Evolutionary conservation across 768 basidiomycete species (phyloP).

Genomic region (Pleurotus djamor): DNA sequence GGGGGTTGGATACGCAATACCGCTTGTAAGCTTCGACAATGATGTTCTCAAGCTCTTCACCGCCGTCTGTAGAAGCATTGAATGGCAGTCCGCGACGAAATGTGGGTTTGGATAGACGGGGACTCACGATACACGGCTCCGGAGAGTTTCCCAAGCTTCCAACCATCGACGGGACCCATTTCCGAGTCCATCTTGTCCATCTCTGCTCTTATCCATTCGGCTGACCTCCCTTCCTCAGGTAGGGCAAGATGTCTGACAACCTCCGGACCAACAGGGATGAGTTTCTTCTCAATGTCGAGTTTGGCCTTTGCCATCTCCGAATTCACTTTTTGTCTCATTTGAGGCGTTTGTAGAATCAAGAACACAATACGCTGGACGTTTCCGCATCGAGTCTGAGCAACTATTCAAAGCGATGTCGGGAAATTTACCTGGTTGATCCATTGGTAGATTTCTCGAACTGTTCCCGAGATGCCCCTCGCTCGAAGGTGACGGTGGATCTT

Average conservation of each 20-base stretch:
- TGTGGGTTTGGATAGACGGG: neutral
- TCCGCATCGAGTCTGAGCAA: neutral
- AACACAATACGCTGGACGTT: slow-evolving; percentile 48
- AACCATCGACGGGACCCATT: slow-evolving; percentile 43
- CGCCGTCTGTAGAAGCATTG: slow-evolving; percentile 58
- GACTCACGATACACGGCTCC: slow-evolving; percentile 84
- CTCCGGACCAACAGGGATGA: slow-evolving; percentile 61
- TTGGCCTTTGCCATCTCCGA: slow-evolving; percentile 64
- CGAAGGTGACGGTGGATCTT: slow-evolving; percentile 61
- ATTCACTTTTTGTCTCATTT: slow-evolving; percentile 56
- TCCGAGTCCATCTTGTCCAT: slow-evolving; percentile 80
- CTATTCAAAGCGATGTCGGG: neutral
- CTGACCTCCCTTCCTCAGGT: slow-evolving; percentile 59
- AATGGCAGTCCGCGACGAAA: neutral
- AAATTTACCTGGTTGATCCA: slow-evolving; percentile 49
- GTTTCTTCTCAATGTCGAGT: slow-evolving; percentile 60
- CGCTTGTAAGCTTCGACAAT: slow-evolving; percentile 79
- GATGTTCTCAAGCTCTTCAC: slow-evolving; percentile 74
- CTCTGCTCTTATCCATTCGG: slow-evolving; percentile 74
- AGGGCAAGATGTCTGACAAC: slow-evolving; percentile 67
- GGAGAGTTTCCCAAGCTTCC: slow-evolving; percentile 73
- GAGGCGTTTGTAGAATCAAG: slow-evolving; percentile 60
- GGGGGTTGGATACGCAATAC: slow-evolving; percentile 85
- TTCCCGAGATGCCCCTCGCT: slow-evolving; percentile 54
- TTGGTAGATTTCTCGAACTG: slow-evolving; percentile 49